Evolutionary conservation across 2,329 filamentous ascomycete species (phyloP).

Genomic region (Boeremia exigua): DNA sequence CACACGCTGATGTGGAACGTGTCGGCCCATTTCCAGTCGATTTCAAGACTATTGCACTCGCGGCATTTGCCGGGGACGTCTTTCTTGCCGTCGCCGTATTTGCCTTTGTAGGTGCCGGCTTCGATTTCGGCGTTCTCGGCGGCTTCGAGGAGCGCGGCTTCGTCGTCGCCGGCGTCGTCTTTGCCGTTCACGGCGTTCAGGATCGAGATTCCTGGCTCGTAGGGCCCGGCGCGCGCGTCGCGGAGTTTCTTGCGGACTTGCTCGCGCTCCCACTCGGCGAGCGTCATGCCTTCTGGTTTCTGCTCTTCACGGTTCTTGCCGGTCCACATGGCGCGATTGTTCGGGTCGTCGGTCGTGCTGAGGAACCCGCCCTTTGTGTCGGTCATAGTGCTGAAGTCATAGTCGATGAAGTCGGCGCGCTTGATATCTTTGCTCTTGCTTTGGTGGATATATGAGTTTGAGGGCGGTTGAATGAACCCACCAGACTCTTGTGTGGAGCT

Average conservation of each 20-base stretch:
- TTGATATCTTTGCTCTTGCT: conserved; percentile 82
- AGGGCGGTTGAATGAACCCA: conserved; percentile 43
- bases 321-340: conserved; percentile 73
- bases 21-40: conserved; percentile 95
- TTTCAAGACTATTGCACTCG: conserved; percentile 83
- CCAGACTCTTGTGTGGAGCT: conserved; percentile 65
- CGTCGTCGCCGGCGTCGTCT: conserved; percentile 36
- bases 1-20: conserved; percentile 79
- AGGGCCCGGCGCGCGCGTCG: conserved; percentile 78
- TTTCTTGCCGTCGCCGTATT: conserved; percentile 42
- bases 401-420: conserved; percentile 82
- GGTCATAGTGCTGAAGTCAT: conserved; percentile 97
- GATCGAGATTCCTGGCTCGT: conserved; percentile 85
- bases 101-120: conserved; percentile 40
- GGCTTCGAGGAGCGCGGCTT: conserved; percentile 33
- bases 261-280: conserved; percentile 88
- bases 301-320: conserved; percentile 57
- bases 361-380: conserved; percentile 97
- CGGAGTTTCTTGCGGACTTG: conserved; percentile 76
- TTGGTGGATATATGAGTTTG: conserved; percentile 62
- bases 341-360: conserved; percentile 87
- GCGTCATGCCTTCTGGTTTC: conserved; percentile 86
- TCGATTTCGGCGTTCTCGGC: conserved; percentile 52
- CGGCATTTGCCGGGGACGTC: conserved; percentile 72
- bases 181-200: conserved; percentile 58